Percentiles rank a stretch among this genome's conserved stretches.
These are phyloP conservation scores for Colletotrichum zoysiae DNA, from an alignment of 2,329 filamentous ascomycete species.

Conservation along the genomic window DNA sequence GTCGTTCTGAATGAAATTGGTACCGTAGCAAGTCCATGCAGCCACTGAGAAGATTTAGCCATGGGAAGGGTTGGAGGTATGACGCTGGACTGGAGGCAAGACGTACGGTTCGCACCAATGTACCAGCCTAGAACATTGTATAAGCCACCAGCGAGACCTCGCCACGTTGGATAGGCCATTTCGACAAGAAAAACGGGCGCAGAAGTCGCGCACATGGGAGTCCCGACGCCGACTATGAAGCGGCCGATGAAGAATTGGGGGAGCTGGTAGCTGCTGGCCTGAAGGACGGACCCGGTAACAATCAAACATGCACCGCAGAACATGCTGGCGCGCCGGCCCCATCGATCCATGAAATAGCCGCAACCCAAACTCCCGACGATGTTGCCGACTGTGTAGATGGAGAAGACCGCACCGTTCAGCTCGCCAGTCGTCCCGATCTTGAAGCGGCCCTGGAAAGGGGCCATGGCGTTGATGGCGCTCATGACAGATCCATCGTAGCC, in stretches of 20 bases:
- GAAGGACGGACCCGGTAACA: slow-evolving; percentile 42
- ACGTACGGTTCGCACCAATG: slow-evolving; percentile 43
- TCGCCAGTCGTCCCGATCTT: slow-evolving; percentile 39
- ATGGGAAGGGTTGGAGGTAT: neutral
- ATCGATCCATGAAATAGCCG: slow-evolving; percentile 44
- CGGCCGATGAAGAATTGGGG: slow-evolving; percentile 42
- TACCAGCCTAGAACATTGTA: slow-evolving; percentile 44
- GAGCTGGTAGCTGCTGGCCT: slow-evolving; percentile 40
- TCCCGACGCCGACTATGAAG: slow-evolving; percentile 41
- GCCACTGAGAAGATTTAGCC: slow-evolving; percentile 48
- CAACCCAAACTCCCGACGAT: slow-evolving; percentile 39
- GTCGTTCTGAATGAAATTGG: slow-evolving; percentile 56
- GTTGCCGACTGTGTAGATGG: slow-evolving; percentile 43
- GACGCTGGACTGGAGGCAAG: accelerated
- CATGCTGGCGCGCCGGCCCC: slow-evolving; percentile 42
- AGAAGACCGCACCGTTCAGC: slow-evolving; percentile 39
- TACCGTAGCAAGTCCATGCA: slow-evolving; percentile 60
- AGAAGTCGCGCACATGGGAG: slow-evolving; percentile 41
- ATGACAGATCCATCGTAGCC: slow-evolving; percentile 42
- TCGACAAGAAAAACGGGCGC: slow-evolving; percentile 43
- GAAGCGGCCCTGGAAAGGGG: slow-evolving; percentile 42
- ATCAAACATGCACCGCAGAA: slow-evolving; percentile 40
- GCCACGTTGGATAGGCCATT: slow-evolving; percentile 43
- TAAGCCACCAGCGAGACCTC: slow-evolving; percentile 42
- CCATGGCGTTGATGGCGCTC: slow-evolving; percentile 43